phyloP scores from a whole-genome alignment of 73 alveolate species.

The Paramecium pentaurelia region DNA sequence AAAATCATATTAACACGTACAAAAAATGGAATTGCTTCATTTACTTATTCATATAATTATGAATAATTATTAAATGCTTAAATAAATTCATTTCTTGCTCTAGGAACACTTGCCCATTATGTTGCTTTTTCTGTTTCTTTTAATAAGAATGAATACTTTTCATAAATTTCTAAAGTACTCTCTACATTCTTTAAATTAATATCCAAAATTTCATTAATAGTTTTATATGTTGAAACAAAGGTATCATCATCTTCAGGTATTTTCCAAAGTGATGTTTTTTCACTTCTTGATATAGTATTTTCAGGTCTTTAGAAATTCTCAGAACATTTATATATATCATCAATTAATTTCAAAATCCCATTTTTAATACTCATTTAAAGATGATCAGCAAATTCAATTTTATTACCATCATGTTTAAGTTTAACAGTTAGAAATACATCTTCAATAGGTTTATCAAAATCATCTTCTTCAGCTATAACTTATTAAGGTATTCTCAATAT shows the following conservation, averaged over 20 bases:
- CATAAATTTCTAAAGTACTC: conserved; percentile 73
- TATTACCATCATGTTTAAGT: conserved; percentile 70
- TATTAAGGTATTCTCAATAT: conserved; percentile 67
- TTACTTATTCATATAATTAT: conserved; percentile 64
- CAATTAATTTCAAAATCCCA: conserved; percentile 71
- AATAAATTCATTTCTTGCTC: conserved; percentile 71
- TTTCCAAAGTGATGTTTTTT: conserved; percentile 81
- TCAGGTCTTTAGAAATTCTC: conserved; percentile 88
- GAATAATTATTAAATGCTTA: conserved; percentile 70
- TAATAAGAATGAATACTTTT: conserved; percentile 75
- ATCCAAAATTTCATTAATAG: conserved; percentile 75
- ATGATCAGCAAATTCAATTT: conserved; percentile 76
- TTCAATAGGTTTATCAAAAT: conserved; percentile 75
- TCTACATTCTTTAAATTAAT: conserved; percentile 74
- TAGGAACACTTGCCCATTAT: conserved; percentile 58
- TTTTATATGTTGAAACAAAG: conserved; percentile 64
- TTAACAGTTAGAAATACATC: conserved; percentile 81
- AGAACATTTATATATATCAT: conserved; percentile 70
- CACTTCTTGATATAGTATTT: conserved; percentile 82
- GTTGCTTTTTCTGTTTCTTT: conserved; percentile 81
- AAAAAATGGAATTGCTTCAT: conserved; percentile 76
- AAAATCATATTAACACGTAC: conserved; percentile 85
- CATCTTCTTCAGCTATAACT: conserved; percentile 70
- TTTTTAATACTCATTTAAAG: conserved; percentile 65
- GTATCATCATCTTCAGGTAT: conserved; percentile 88